These are phyloP conservation scores for Saccharomycopsis hybrid DNA, from an alignment of 1,139 yeast genomes.

Conservation along the genomic window DNA sequence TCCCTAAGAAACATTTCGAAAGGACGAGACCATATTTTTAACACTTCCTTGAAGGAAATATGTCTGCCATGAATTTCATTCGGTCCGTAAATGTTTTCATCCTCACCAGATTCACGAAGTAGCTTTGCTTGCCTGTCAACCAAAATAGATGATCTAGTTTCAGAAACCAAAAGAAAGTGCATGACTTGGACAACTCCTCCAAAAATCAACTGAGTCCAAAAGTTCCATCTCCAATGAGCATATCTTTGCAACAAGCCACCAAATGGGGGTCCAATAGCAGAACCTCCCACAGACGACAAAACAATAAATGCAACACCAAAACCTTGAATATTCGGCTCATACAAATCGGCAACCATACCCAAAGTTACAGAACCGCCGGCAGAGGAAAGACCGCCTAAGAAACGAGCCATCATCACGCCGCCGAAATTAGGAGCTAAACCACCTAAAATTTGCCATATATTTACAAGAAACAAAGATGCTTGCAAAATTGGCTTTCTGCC, in stretches of 20 bases:
- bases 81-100: constrained; percentile 30
- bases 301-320: constrained; percentile 36
- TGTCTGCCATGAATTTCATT: constrained; percentile 24
- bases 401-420: constrained; percentile 59
- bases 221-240: constrained; percentile 33
- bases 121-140: constrained; percentile 33
- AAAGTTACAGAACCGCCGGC: constrained; percentile 61
- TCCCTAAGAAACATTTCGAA: constrained; percentile 35
- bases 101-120: constrained; percentile 31
- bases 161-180: constrained; percentile 32
- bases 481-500: constrained; percentile 65
- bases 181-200: constrained; percentile 31
- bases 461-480: constrained; percentile 54
- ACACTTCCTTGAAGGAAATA: constrained; percentile 27
- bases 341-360: constrained; percentile 37
- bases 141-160: constrained; percentile 32
- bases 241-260: constrained; percentile 32
- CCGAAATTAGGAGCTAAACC: constrained; percentile 55
- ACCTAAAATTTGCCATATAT: constrained; percentile 72
- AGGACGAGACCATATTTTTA: constrained; percentile 33
- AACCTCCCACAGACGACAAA: constrained; percentile 35
- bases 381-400: constrained; percentile 73
- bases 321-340: constrained; percentile 35
- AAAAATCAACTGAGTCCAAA: constrained; percentile 36
- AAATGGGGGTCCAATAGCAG: constrained; percentile 34